Evolutionary conservation across 768 basidiomycete species (phyloP).

Genomic region (Amanita exitialis): DNA sequence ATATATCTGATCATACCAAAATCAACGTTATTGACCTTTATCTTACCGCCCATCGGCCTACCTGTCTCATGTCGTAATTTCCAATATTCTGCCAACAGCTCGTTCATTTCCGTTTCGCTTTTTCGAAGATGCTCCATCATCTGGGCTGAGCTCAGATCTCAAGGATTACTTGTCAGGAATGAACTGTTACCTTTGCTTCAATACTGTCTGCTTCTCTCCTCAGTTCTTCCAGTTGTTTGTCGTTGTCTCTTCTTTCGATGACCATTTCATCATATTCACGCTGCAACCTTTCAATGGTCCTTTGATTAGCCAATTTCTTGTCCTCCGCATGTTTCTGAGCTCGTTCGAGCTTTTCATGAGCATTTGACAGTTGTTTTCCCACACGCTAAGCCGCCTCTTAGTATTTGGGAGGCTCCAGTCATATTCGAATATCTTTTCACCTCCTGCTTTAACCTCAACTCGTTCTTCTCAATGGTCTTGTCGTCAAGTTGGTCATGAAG

Average conservation of each 20-base stretch:
- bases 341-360: conserved; percentile 72
- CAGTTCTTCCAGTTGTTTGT: conserved; percentile 69
- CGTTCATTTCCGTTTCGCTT: conserved; percentile 72
- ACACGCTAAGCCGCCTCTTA: conserved; percentile 45
- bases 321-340: conserved; percentile 76
- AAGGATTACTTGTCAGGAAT: neutral
- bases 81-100: conserved; percentile 79
- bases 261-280: conserved; percentile 75
- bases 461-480: conserved; percentile 66
- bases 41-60: conserved; percentile 15
- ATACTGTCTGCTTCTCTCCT: conserved; percentile 59
- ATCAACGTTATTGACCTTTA: neutral
- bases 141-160: conserved; percentile 23
- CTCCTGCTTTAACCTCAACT: conserved; percentile 59
- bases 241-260: conserved; percentile 65
- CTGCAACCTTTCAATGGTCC: conserved; percentile 67
- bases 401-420: neutral
- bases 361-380: conserved; percentile 71
- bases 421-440: conserved; percentile 26
- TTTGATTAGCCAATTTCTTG: conserved; percentile 61
- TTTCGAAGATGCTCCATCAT: conserved; percentile 67
- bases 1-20: conserved; percentile 29
- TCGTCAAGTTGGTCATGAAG: conserved; percentile 60
- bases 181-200: conserved; percentile 46
- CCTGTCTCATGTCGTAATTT: conserved; percentile 69